Evolutionary conservation across 1,284 basidiomycete genomes (phyloP), one percentile per base, ranked within the genome.

Genomic region (Thelephora terrestris): DNA sequence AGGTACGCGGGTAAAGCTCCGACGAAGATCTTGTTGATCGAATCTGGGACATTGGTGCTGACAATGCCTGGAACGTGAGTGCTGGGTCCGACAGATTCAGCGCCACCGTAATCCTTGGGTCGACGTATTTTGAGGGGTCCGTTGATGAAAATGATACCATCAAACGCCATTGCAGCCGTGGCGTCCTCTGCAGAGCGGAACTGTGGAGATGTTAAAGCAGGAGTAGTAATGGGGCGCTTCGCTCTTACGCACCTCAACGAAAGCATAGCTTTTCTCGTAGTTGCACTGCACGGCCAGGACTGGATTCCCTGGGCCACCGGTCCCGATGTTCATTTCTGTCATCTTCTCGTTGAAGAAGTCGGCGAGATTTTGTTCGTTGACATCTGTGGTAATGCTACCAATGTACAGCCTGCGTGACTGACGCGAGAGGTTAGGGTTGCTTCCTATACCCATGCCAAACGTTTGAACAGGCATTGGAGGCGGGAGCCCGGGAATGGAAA

Each of bases 111-210:
- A 61, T 99, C 95, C 65, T 98, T 96, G 27, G 96, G 96, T 56
- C 95, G 81, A 57, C 93, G 88, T 58, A 99, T 91, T 71, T 94
- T 92, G 63, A 99, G 81, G 25, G 91, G 85, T 16, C 85, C 85
- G 53, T 86, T 91, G 59, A 94, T 79, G 71, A 94, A 96, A 58
- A 94, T 90, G 54, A 94, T 93, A 37, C 94, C 95, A 61, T 99
- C 95, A 57, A 99, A 94, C 6, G 89, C 86, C 81, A 99, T 91
- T 2, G 93, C 95, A 43, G 90, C 83, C 5, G 94, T 95, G 7
- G 95, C 93, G 66, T 98, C 94, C 61, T 97, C 91, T 14, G 93
- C 85, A 53, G 89, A 93, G 48, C 94, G 91, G 75, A 99, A 98
- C 91, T 98, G 62, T 32, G 55, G 49, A 9, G 53, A 25, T 25